phyloP scores from a whole-genome alignment of 2,329 filamentous ascomycete species.

The Cladosporium phlei region DNA sequence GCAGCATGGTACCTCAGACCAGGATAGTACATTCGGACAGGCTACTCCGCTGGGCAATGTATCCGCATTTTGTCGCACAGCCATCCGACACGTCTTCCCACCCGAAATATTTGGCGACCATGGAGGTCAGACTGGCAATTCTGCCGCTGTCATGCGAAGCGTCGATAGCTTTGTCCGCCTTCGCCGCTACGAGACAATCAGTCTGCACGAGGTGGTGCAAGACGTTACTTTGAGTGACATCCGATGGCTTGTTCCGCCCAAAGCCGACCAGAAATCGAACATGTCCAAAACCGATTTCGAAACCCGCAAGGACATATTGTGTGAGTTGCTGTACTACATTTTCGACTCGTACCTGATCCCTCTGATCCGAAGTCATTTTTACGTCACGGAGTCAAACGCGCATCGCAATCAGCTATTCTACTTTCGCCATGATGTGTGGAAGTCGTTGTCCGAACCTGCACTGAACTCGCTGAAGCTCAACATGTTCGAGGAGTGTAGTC shows the following conservation, averaged over 20 bases:
- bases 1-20: neutral
- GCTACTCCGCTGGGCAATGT: slow-evolving; percentile 65
- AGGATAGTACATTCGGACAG: slow-evolving; percentile 53
- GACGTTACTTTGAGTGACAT: slow-evolving; percentile 53
- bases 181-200: slow-evolving; percentile 74
- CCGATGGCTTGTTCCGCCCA: slow-evolving; percentile 64
- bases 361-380: slow-evolving; percentile 80
- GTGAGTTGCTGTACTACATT: slow-evolving; percentile 84
- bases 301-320: slow-evolving; percentile 74
- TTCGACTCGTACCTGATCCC: slow-evolving; percentile 91
- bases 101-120: slow-evolving; percentile 66
- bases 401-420: slow-evolving; percentile 82
- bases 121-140: slow-evolving; percentile 55
- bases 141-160: slow-evolving; percentile 55
- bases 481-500: slow-evolving; percentile 75
- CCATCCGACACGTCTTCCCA: slow-evolving; percentile 68
- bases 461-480: slow-evolving; percentile 60
- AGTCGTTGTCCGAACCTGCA: slow-evolving; percentile 66
- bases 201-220: slow-evolving; percentile 72
- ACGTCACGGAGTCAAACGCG: slow-evolving; percentile 83
- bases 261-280: slow-evolving; percentile 44
- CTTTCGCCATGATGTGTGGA: slow-evolving; percentile 93
- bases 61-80: slow-evolving; percentile 81
- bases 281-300: slow-evolving; percentile 64
- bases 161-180: slow-evolving; percentile 75